A percentile compares a stretch with the other conserved stretches of the same genome.
These are phyloP conservation scores for Jaltomata sinuosa DNA, from an alignment of 257 asterid species.

Conservation along the genomic window DNA sequence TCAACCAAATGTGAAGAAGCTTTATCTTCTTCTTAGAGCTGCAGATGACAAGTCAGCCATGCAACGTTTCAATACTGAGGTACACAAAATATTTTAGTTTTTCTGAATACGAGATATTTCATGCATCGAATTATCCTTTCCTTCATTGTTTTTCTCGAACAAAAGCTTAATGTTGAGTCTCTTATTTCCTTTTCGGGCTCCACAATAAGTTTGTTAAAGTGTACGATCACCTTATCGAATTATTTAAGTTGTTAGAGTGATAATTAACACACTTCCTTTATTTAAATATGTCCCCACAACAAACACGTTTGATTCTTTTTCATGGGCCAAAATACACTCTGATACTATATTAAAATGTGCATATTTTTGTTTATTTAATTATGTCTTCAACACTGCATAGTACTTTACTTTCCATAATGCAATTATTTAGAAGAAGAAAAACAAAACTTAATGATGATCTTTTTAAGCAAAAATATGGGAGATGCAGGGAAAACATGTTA, in stretches of 20 bases:
- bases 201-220: neutral
- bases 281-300: neutral
- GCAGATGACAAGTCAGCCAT: slow-evolving; percentile 49
- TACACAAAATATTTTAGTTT: slow-evolving; percentile 5
- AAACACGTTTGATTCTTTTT: neutral
- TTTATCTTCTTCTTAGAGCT: slow-evolving; percentile 83
- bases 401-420: neutral
- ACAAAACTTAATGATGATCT: neutral
- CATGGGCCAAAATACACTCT: neutral
- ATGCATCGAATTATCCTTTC: neutral
- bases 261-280: neutral
- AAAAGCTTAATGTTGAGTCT: neutral
- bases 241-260: neutral
- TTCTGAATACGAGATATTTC: neutral
- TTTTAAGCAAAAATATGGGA: neutral
- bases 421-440: neutral
- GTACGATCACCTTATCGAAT: neutral
- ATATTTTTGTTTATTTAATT: neutral
- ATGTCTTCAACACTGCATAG: neutral
- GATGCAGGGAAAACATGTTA: neutral
- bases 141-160: neutral
- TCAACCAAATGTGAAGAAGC: slow-evolving; percentile 78
- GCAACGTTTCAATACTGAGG: slow-evolving; percentile 70
- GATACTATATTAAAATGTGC: neutral
- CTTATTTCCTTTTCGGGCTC: neutral